Conservation (phyloP, 768 basidiomycete genomes). For the Lanmaoa rubissima region DNA sequence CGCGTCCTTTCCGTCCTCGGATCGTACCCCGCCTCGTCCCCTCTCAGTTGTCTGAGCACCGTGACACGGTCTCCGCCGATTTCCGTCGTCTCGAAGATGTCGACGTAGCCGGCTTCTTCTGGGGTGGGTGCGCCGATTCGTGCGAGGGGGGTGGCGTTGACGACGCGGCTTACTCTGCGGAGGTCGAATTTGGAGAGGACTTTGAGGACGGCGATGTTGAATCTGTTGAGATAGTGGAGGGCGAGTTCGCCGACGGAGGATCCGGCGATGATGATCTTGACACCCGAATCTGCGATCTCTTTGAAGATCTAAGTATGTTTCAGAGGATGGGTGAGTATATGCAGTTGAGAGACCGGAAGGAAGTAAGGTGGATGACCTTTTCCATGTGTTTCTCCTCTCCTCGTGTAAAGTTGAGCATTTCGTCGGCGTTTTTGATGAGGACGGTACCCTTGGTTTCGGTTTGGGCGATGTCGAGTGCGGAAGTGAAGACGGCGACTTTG, state of each 20-base stretch:
- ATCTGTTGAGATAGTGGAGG: constrained; percentile 92
- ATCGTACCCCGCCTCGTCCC: constrained; percentile 65
- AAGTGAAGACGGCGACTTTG: constrained; percentile 96
- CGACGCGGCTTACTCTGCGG: constrained; percentile 89
- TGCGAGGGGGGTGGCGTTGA: constrained; percentile 93
- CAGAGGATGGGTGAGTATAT: background rate
- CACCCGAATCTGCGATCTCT: constrained; percentile 94
- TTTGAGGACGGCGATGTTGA: constrained; percentile 93
- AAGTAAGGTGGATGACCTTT: constrained; percentile 46
- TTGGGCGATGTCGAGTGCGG: constrained; percentile 88
- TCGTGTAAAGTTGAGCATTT: constrained; percentile 94
- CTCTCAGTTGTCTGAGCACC: constrained; percentile 80
- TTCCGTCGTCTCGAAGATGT: constrained; percentile 93
- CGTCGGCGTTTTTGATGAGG: constrained; percentile 89
- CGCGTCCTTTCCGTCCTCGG: constrained; percentile 65
- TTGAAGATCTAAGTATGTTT: constrained; percentile 75
- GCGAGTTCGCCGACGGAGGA: constrained; percentile 93
- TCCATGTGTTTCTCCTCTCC: constrained; percentile 98
- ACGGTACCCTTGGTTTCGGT: constrained; percentile 99
- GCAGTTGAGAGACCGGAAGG: background rate
- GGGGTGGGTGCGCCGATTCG: constrained; percentile 94
- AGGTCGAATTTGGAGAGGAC: constrained; percentile 98
- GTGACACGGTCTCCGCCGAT: constrained; percentile 98
- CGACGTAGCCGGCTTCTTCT: constrained; percentile 93
- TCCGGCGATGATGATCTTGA: constrained; percentile 92